These are phyloP conservation scores for Millerozyma miso DNA, from an alignment of 805 yeast species.

Conservation along the genomic window DNA sequence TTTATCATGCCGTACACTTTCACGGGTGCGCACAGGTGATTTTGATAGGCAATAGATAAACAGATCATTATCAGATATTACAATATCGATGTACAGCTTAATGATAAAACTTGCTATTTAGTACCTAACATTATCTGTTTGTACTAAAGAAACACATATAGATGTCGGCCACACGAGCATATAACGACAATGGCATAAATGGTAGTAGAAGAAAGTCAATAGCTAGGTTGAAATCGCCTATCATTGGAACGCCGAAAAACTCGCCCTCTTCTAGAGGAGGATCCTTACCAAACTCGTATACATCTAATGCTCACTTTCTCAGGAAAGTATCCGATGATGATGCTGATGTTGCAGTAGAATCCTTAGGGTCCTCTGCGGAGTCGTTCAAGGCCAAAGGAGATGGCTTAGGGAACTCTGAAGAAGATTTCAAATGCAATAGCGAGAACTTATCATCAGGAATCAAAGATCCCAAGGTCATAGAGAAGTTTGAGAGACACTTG, in stretches of 20 bases:
- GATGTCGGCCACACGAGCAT: background rate
- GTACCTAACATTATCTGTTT: background rate
- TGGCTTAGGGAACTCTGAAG: conserved; percentile 7
- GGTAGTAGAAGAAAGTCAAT: conserved; percentile 23
- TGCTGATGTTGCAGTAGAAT: conserved; percentile 5
- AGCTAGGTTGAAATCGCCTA: conserved; percentile 24
- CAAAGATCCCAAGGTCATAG: conserved; percentile 30
- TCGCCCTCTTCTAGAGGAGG: conserved; percentile 16
- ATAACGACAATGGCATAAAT: background rate
- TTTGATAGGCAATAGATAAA: background rate
- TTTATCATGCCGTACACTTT: background rate
- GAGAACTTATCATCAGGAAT: conserved; percentile 13
- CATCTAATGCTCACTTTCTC: conserved; percentile 16
- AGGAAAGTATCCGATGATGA: conserved; percentile 10
- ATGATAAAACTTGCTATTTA: background rate
- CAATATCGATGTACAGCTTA: background rate
- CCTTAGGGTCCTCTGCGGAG: background rate
- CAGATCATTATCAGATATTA: background rate
- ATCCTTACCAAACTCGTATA: conserved; percentile 10
- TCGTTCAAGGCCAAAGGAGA: conserved; percentile 10
- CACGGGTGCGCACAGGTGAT: background rate
- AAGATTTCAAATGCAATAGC: conserved; percentile 7
- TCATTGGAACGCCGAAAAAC: conserved; percentile 20
- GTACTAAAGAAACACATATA: background rate
- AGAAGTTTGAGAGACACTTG: conserved; percentile 33